Conservation (phyloP, 257 asterid genomes). For the Verbena officinalis region DNA sequence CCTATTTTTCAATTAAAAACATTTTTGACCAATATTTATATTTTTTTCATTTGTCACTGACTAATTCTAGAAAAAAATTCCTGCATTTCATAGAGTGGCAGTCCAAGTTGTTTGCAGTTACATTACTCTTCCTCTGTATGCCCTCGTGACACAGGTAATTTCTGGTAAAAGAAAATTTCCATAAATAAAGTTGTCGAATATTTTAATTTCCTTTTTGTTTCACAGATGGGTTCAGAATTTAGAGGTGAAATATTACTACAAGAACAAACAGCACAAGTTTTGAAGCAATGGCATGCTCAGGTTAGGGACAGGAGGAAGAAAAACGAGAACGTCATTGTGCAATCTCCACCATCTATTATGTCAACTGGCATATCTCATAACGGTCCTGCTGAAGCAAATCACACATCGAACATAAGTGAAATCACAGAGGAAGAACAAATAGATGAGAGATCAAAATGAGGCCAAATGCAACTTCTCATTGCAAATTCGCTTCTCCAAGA, state of each 20-base stretch:
- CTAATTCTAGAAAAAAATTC: too few relatives aligned
- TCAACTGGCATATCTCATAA: neutral
- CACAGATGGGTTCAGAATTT: conserved; percentile 47
- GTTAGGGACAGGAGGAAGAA: conserved; percentile 34
- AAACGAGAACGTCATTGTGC: neutral
- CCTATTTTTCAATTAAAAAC: too few relatives aligned
- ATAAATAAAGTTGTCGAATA: too few relatives aligned
- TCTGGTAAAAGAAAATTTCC: too few relatives aligned
- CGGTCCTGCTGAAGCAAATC: neutral
- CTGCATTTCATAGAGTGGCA: too few relatives aligned
- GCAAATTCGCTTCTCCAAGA: too few relatives aligned
- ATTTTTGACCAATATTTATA: too few relatives aligned
- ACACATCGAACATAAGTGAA: conserved; percentile 8
- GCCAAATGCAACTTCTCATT: too few relatives aligned
- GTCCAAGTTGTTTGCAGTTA: conserved; percentile 49
- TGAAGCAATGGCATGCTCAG: conserved; percentile 39
- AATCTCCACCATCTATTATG: neutral
- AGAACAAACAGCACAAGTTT: conserved; percentile 25
- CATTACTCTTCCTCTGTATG: conserved; percentile 47
- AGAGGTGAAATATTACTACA: conserved; percentile 34
- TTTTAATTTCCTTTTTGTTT: too few relatives aligned
- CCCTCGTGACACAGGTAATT: conserved; percentile 49
- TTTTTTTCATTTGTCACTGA: too few relatives aligned
- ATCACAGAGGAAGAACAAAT: conserved; percentile 33
- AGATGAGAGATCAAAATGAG: neutral